A percentile compares a stretch with the other conserved stretches of the same genome.
Evolutionary conservation across 306 rosid genomes (phyloP).

Genomic region (Fragaria vesca): DNA sequence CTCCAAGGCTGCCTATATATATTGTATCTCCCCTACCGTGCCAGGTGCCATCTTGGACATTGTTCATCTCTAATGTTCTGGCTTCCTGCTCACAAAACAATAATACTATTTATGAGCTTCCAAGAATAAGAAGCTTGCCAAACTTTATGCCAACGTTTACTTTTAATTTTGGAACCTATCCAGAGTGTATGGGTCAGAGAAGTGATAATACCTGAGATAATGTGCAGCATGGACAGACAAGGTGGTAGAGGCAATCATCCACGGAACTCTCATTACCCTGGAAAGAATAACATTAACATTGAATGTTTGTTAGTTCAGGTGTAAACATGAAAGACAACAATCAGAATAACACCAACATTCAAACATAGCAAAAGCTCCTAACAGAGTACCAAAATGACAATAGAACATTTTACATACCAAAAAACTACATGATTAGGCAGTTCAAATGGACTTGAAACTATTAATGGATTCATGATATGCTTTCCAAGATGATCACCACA

Average conservation of each 20-base stretch:
- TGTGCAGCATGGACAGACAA: conserved; percentile 56
- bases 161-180: neutral
- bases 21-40: conserved; percentile 90
- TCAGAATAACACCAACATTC: neutral
- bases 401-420: neutral
- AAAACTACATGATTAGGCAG: neutral
- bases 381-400: neutral
- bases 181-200: neutral
- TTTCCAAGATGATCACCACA: neutral
- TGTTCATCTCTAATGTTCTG: conserved; percentile 93
- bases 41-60: conserved; percentile 96
- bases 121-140: neutral
- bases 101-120: conserved; percentile 15
- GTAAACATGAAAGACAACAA: conserved; percentile 10
- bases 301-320: conserved; percentile 7
- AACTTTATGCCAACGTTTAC: neutral
- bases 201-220: conserved; percentile 45
- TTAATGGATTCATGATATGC: neutral
- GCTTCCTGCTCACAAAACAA: conserved; percentile 61
- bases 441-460: neutral
- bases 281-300: conserved; percentile 5
- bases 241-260: conserved; percentile 60
- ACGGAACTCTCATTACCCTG: conserved; percentile 54
- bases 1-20: conserved; percentile 65
- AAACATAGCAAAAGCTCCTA: neutral